These are phyloP conservation scores for Zelonia costaricensis DNA, from an alignment of 208 protist genomes.

Conservation along the genomic window DNA sequence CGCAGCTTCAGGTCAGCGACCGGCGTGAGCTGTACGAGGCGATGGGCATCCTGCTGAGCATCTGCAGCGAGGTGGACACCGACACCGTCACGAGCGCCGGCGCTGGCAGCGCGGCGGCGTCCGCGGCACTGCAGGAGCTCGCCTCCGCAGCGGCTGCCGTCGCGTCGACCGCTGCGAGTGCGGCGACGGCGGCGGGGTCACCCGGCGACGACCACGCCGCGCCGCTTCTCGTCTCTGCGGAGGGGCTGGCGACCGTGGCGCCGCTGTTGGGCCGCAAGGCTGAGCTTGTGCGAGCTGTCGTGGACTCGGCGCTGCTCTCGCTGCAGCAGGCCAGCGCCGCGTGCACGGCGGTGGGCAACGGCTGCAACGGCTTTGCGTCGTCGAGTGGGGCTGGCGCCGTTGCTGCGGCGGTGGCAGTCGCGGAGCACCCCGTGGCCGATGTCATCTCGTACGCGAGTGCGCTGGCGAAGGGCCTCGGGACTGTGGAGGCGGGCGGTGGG, in stretches of 20 bases:
- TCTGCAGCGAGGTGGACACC: constrained; percentile 16
- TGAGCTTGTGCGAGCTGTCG: constrained; percentile 19
- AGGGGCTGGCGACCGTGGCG: constrained; percentile 15
- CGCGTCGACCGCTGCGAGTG: too few relatives aligned
- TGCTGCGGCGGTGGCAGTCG: not conserved
- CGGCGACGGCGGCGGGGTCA: too few relatives aligned
- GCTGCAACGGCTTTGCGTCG: not conserved
- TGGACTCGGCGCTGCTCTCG: constrained; percentile 17
- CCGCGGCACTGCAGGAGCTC: constrained; percentile 4
- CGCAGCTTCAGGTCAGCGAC: constrained; percentile 44
- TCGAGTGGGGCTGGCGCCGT: not conserved
- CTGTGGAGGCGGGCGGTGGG: not conserved
- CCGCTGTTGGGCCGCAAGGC: constrained; percentile 26
- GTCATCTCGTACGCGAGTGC: constrained; percentile 55
- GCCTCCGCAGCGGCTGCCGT: not conserved
- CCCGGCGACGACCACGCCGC: not conserved
- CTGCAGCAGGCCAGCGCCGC: constrained; percentile 20
- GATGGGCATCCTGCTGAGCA: constrained; percentile 61
- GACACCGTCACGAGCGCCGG: not conserved
- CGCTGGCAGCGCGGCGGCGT: not conserved
- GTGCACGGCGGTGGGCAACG: not conserved
- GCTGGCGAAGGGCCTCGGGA: constrained; percentile 43
- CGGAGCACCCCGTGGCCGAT: constrained; percentile 41
- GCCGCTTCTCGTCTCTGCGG: not conserved
- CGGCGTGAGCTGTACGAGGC: constrained; percentile 74